Conservation (phyloP, 2,329 filamentous ascomycete genomes). For the Amauroascus niger region DNA sequence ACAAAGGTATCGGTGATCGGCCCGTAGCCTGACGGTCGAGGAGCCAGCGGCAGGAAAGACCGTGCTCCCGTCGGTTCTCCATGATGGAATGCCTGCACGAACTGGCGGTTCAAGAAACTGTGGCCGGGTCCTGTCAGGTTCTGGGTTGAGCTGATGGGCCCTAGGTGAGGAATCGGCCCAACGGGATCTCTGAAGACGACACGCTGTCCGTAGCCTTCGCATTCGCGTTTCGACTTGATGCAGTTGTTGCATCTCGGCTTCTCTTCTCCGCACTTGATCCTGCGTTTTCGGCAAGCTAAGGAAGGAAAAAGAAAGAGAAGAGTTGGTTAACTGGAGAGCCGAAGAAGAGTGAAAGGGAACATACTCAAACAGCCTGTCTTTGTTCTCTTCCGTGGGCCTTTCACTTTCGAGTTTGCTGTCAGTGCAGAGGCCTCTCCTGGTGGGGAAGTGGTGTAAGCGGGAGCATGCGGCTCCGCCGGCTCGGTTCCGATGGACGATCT, state of each 20-base stretch:
- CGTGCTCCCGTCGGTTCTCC: constrained; percentile 10
- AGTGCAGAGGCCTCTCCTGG: constrained; percentile 13
- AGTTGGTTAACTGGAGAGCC: constrained; percentile 7
- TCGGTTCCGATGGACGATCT: background rate
- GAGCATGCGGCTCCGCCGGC: background rate
- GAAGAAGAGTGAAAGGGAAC: constrained; percentile 27
- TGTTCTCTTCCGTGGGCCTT: constrained; percentile 55
- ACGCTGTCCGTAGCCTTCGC: constrained; percentile 36
- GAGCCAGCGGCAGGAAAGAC: constrained; percentile 18
- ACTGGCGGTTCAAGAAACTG: constrained; percentile 11
- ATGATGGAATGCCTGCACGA: constrained; percentile 9
- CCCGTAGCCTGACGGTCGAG: constrained; percentile 11
- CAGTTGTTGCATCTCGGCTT: constrained; percentile 41
- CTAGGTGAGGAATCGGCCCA: constrained; percentile 24
- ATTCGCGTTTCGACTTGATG: constrained; percentile 39
- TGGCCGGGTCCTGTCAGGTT: constrained; percentile 6
- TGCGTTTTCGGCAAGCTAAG: constrained; percentile 76
- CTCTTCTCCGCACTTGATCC: constrained; percentile 95
- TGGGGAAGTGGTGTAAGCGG: background rate
- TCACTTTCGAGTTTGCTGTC: constrained; percentile 20
- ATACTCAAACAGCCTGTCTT: constrained; percentile 88
- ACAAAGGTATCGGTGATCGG: constrained; percentile 1
- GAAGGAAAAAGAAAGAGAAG: constrained; percentile 5
- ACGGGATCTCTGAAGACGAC: constrained; percentile 36
- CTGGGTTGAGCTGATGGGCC: constrained; percentile 20